phyloP scores from a whole-genome alignment of 805 yeast species.

The Hemisphaericaspora nanyangensis region DNA sequence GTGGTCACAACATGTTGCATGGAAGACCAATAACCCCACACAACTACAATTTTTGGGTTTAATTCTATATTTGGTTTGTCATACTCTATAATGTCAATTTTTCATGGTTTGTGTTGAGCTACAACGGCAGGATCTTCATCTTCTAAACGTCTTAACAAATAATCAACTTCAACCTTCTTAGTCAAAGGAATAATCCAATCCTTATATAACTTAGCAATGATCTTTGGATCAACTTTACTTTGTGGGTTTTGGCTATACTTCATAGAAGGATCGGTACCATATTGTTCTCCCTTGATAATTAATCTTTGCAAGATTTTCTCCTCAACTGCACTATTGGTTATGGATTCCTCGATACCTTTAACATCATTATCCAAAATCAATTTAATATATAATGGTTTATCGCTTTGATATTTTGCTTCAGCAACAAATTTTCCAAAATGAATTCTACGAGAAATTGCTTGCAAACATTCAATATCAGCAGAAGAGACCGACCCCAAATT shows the following conservation, averaged over 20 bases:
- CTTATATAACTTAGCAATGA: conserved; percentile 77
- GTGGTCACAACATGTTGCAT: no score
- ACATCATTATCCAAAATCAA: conserved; percentile 65
- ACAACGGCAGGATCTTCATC: conserved; percentile 33
- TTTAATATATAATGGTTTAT: conserved; percentile 57
- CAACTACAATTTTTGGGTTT: no score
- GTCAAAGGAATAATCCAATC: conserved; percentile 91
- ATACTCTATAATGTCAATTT: no score
- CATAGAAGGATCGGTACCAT: conserved; percentile 84
- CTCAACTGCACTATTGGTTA: conserved; percentile 87
- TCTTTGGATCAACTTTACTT: conserved; percentile 77
- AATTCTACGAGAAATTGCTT: conserved; percentile 84
- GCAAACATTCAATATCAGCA: conserved; percentile 82
- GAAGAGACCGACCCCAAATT: conserved; percentile 84
- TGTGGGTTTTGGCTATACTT: conserved; percentile 63
- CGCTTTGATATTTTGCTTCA: conserved; percentile 80
- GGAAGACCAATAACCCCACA: no score
- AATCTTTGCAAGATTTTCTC: conserved; percentile 75
- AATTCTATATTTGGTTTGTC: no score
- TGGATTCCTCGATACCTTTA: conserved; percentile 70
- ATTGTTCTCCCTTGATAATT: conserved; percentile 74
- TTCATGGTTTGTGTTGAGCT: no score
- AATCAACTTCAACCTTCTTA: conserved; percentile 92
- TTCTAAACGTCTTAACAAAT: conserved; percentile 77
- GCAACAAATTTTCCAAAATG: conserved; percentile 98